These are phyloP conservation scores for Apiospora rasikravindrae DNA, from an alignment of 2,329 filamentous ascomycete genomes.

Conservation along the genomic window DNA sequence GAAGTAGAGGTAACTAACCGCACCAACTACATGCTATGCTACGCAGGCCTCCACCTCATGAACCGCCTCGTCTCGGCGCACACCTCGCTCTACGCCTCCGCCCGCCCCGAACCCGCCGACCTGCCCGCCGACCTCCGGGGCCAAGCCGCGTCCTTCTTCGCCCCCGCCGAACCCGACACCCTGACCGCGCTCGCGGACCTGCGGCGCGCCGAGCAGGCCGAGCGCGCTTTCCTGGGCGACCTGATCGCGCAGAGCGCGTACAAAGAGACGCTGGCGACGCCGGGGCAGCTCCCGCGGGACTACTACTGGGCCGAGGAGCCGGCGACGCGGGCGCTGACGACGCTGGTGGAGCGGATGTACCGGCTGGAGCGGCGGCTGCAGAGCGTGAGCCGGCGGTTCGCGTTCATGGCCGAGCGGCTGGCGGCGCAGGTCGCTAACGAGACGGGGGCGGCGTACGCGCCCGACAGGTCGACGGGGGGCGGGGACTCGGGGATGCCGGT, in stretches of 20 bases:
- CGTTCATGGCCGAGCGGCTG: neutral
- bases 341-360: neutral
- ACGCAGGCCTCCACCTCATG: neutral
- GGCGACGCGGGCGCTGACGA: neutral
- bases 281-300: neutral
- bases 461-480: neutral
- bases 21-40: constrained; percentile 4
- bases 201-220: neutral
- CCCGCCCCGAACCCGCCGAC: neutral
- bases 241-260: neutral
- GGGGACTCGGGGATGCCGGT: neutral
- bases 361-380: neutral
- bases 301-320: neutral
- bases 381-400: neutral
- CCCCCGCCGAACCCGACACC: neutral
- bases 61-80: neutral
- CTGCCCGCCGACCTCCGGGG: neutral
- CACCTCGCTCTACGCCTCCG: neutral
- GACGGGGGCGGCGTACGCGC: neutral
- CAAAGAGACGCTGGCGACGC: neutral
- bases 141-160: neutral
- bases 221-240: neutral
- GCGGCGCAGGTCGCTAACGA: neutral
- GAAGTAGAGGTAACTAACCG: neutral
- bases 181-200: neutral